Evolutionary conservation across 139 green algal genomes (phyloP), one percentile per base, ranked within the genome.

Genomic region (Yamagishiella unicocca): DNA sequence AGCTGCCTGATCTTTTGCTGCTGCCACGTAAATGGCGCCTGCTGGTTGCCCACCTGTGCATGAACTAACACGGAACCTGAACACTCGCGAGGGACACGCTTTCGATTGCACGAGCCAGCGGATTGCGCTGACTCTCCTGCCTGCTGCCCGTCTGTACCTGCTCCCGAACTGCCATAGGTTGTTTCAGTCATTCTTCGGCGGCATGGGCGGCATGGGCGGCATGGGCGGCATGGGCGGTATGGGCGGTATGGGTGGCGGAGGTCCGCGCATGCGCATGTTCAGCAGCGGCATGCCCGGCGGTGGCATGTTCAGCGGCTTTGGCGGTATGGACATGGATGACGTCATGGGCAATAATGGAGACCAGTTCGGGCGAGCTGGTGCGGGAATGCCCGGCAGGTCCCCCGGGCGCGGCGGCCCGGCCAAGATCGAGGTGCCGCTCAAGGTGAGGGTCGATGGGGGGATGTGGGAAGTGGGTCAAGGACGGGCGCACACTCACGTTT

Each of bases 201-300:
- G 89, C 70, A 35, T 50, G 88, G 62, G 64, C 73, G 73, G 68
- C 55, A 37, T 53, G 88, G 64, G 64, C 27, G 74, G 68, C 40
- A 78, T 62, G 54, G 82, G 66, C 25, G 77, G 72, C 3, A 87
- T 87, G 77, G 46, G 33, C 4, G 87, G 85, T 2, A 88, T 90
- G 81, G 86, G 86, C 12, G 87, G 87, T 9, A 88, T 87, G 66
- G 55, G 83, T n/a, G 70, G 82, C 31, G 73, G 73, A 29, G 43
- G 43, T 6, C 73, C 73, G 9, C 73, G 73, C 73, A n/a, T 81
- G 31, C 45, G 45, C 31, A 9, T 45, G 3, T 81, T 79, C 42
- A 24, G 71, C 8, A 2, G 50, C 50, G 50, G 50, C 50, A 35
- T 22, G n/a, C 81, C 2, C 85, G 82, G 64, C 29, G 82, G 74